Evolutionary conservation across 1,139 yeast genomes (phyloP).

Genomic region (Yamadazyma oceani): DNA sequence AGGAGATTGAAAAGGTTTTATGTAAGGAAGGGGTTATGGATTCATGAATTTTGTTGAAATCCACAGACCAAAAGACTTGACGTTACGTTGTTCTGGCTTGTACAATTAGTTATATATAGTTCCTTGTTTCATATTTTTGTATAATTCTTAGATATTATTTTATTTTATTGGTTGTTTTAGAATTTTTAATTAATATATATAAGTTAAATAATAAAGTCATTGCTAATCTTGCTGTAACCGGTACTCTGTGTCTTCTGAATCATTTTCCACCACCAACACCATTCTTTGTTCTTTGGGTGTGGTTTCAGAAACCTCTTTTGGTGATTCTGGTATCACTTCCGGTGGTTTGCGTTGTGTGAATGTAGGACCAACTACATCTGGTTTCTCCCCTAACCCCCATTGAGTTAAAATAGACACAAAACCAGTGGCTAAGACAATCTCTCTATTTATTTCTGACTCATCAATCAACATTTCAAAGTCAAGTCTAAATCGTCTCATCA

Average conservation of each 20-base stretch:
- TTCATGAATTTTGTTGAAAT: conserved; percentile 6
- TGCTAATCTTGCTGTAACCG: no score
- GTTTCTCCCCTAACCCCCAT: conserved; percentile 58
- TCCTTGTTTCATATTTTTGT: conserved; percentile 1
- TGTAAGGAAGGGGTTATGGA: conserved; percentile 49
- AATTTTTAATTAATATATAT: no score
- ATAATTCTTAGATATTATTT: not conserved
- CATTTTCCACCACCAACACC: conserved; percentile 19
- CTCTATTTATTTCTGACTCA: conserved; percentile 43
- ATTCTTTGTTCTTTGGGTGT: conserved; percentile 6
- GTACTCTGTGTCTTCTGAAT: not conserved
- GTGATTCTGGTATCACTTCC: no score
- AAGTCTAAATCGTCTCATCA: conserved; percentile 58
- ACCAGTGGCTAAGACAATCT: conserved; percentile 55
- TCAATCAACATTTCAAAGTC: conserved; percentile 61
- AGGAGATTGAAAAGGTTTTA: conserved; percentile 48
- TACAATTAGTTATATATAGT: no score
- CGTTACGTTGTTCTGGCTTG: no score
- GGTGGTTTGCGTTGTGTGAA: conserved; percentile 18
- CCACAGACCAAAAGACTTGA: no score
- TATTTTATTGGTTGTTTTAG: not conserved
- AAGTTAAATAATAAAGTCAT: no score
- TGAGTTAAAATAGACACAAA: conserved; percentile 62
- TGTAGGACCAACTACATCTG: conserved; percentile 58
- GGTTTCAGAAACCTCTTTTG: no score